Evolutionary conservation across 2,329 filamentous ascomycete species (phyloP), one percentile per base, ranked within the genome.

Genomic region (Fusarium sp.): DNA sequence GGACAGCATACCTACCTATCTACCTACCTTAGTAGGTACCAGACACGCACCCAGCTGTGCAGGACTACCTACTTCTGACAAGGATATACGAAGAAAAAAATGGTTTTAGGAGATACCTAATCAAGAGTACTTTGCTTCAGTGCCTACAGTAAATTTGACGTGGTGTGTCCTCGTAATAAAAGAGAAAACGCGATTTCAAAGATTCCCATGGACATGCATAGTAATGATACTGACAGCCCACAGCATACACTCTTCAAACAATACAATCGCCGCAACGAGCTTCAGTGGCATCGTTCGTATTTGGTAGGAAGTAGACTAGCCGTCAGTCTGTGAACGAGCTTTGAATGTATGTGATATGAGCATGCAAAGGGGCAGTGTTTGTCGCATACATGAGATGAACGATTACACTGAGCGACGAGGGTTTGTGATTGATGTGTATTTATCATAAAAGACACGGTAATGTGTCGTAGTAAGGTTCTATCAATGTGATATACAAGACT

Each of bases 1-100:
- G 56, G 65, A 49, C 49, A 37, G 17, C 33, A 62, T 44, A 23
- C 27, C 43, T 22, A 22, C 4, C 20, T 22, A 5, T 5, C 20
- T 22, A 22, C 22, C 22, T 20, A 4, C 20, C 20, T 20, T n/a
- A n/a, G n/a, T n/a, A 20, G 20, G 20, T 20, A 20, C 20, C 27
- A 33, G 50, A 37, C 19, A 61, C 19, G 37, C 30, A 39, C 23
- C 17, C n/a, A 37, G 35, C 5, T 9, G 7, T 10, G n/a, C 4
- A 37, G 35, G 19, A 37, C 9, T 9, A 9, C 35, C 9, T n/a
- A 17, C 35, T n/a, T 37, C 17, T 10, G 7, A 6, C 30, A n/a
- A n/a, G 35, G 35, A 37, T 4, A 37, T 37, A 14, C 10, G 9
- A 37, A n/a, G n/a, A 11, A 37, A 37, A 3, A 10, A 10, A 19